Base-by-base conservation (phyloP, 345 rosid species). In the Acer negundo region DNA sequence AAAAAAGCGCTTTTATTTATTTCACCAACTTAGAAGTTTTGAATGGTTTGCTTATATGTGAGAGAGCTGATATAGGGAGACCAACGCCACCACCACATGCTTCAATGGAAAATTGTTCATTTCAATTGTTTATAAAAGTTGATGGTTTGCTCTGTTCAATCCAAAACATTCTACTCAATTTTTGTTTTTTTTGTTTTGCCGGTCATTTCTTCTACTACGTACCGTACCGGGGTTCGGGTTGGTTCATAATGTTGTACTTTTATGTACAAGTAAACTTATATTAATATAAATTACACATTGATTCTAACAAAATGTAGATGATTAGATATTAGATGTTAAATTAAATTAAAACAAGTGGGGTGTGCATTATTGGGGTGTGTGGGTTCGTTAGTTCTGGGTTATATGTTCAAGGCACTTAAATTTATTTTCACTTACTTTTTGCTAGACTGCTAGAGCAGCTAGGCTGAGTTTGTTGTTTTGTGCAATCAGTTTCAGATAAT, bases 41-140 rank as follows among this genome's bases (percentile, higher is more conserved):
- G 46, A 51, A 75, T 53, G 77, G 70, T 40, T 55, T 73, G 81
- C 70, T 15, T 63, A 42, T 63, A 72, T 63, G 64, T 78, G 79
- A 81, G 76, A 81, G 79, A 81, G 76, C 78, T 23, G 46, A 69
- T 69, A n/a, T n/a, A n/a, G 69, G 72, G 78, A 81, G 84, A 64
- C 81, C 75, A 74, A 72, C 38, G 16, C 67, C 55, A 31, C 67
- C 55, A 31, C 72, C 40, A 62, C 67, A 69, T 62, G 71, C 55
- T 8, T 35, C 17, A 4, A 1, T 67, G 67, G 15, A 17, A 59
- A 10, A 40, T 77, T 81, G 80, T 67, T 64, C 46, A 23, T 15
- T 66, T 80, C 77, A 59, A 19, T 49, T 7, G 7, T 4, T 35
- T 35, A 35, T 35, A 35, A 31, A 19, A 9, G 20, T 53, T 42